Conservation (phyloP, 768 basidiomycete species). For the Tephrocybe sp. region DNA sequence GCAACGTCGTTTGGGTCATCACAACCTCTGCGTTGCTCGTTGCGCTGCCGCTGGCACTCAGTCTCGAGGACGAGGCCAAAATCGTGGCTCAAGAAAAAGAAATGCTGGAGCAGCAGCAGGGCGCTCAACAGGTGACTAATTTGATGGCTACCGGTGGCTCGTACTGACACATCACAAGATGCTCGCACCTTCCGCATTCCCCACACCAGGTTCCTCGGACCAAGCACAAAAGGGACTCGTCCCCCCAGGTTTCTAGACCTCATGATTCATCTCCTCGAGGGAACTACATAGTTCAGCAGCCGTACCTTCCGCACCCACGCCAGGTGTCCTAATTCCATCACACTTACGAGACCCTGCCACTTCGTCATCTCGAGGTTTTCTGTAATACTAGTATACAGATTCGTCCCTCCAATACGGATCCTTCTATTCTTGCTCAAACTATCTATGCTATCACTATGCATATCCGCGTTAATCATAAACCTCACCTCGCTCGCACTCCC, state of each 20-base stretch:
- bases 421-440: slow-evolving; percentile 13
- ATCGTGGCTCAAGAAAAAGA: slow-evolving; percentile 94
- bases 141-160: slow-evolving; percentile 9
- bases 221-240: slow-evolving; percentile 64
- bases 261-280: slow-evolving; percentile 17
- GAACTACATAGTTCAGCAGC: slow-evolving; percentile 15
- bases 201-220: slow-evolving; percentile 34
- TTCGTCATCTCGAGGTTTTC: slow-evolving; percentile 12
- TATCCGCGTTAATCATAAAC: background rate
- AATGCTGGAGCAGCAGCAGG: slow-evolving; percentile 89
- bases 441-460: slow-evolving; percentile 13
- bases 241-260: slow-evolving; percentile 78
- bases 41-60: slow-evolving; percentile 89
- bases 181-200: slow-evolving; percentile 67
- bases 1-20: slow-evolving; percentile 92
- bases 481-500: background rate
- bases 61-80: slow-evolving; percentile 95
- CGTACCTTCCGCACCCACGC: slow-evolving; percentile 21
- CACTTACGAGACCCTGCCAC: slow-evolving; percentile 5
- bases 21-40: slow-evolving; percentile 93
- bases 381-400: slow-evolving; percentile 17
- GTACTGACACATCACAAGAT: slow-evolving; percentile 48
- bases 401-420: slow-evolving; percentile 8
- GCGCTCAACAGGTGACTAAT: slow-evolving; percentile 77
- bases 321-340: slow-evolving; percentile 15